Evolutionary conservation across 306 rosid species (phyloP), one percentile per base, ranked within the genome.

Genomic region (Cicer bijugum): DNA sequence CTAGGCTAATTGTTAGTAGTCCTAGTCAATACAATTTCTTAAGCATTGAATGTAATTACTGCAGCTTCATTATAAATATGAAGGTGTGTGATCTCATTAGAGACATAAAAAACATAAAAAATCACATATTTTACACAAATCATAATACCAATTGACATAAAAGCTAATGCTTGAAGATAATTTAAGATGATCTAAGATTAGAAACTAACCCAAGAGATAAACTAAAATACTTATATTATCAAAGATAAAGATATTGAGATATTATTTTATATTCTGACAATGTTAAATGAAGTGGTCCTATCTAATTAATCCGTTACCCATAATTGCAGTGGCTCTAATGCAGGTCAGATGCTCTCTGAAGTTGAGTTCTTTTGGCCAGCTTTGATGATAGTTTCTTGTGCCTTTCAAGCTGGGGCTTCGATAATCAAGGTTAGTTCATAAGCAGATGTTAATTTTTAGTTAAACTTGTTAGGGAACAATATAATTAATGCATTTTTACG

Each of bases 341-440:
- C 97, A 40, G 89, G 89, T 80, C 96, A 84, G 72, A 85, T 90
- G 93, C 85, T 93, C 76, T 90, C 93, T 72, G 88, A 90, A 71
- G 90, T 93, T 84, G 85, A 80, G 69, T 79, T 84, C 74, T 62
- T 86, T 60, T 90, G 98, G 98, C 93, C 98, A 4, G 84, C 83
- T 61, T 74, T 93, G 80, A 89, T 93, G 97, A 83, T 93, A 75
- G 83, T 86, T 79, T 93, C 98, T 39, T 78, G 86, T 78, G 89
- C 93, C 76, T 89, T 88, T 82, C 98, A 93, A 85, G 98, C 98
- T 14, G 95, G 79, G 87, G 96, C 97, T 81, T 93, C 97, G 28
- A 84, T 93, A 40, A 85, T 89, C 88, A 93, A 93, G 96, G 98
- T 93, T 53, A 61, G 56, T 55, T 44, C 48, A 56, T 52, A 37